Base-by-base conservation (phyloP, 2,329 filamentous ascomycete genomes). In the Nigrospora oryzae region DNA sequence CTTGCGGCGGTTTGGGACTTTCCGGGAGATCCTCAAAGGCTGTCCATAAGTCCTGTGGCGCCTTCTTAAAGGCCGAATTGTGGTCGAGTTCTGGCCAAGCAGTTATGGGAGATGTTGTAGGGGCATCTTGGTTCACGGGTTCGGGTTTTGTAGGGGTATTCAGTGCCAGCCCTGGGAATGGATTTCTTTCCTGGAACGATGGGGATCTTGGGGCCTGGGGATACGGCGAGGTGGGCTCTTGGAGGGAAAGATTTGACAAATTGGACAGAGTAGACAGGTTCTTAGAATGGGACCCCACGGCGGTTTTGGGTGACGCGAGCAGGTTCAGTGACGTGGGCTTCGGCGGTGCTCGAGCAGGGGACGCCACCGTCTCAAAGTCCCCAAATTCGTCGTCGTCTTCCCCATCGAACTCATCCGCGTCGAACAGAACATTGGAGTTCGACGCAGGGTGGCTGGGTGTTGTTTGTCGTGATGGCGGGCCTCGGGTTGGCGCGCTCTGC, bases 401-500 rank as follows among this genome's bases (percentile, higher is more conserved):
- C 11, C 65, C 65, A 5, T 56, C 71, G 51, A 74, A 75, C 41
- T 79, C 73, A 36, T 76, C 73, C 33, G 76, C 82, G 60, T 87
- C 83, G 57, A 87, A 87, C 3, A 87, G 65, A 4, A 87, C 73
- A 51, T 79, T 75, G 2, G 74, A 62, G 37, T 42, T 23, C 23
- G 8, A 28, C 23, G 23, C 23, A 6, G 23, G 23, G 23, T 2
- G 23, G 12, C 28, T 40, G 8, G 55, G 33, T 43, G 51, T 19
- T 32, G 36, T 11, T 31, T 4, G 23, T 23, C 8, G n/a, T n/a
- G 31, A 17, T 12, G 38, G 13, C 3, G 3, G 10, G 16, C 31
- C 40, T 28, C 23, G 23, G 8, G 23, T 7, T 10, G 23, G 23
- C 8, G 23, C 23, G 23, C 10, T 28, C 23, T 5, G 23, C 23